Conservation (phyloP, 2,329 filamentous ascomycete genomes). For the Arthrobotrys pseudoclavata region DNA sequence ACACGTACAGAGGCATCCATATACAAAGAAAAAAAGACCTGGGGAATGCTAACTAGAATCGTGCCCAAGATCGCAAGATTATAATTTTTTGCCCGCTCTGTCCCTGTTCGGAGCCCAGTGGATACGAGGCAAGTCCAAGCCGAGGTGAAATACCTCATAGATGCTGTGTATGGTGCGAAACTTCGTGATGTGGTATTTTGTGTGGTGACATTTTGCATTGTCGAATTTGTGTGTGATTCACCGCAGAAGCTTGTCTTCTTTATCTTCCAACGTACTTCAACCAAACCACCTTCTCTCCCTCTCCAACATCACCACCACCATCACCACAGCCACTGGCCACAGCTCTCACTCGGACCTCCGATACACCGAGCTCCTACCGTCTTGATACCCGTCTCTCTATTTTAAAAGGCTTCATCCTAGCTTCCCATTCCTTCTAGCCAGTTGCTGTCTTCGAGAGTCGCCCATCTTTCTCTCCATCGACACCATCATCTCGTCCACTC, state of each 20-base stretch:
- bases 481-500: not conserved
- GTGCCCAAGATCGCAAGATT: slow-evolving; percentile 6
- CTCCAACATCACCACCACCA: slow-evolving; percentile 14
- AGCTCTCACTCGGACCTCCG: not conserved
- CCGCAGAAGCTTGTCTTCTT: not conserved
- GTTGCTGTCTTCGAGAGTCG: not conserved
- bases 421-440: not conserved
- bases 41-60: slow-evolving; percentile 7
- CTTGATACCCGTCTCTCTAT: not conserved
- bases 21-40: not conserved
- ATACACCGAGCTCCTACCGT: not conserved
- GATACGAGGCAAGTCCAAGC: slow-evolving; percentile 20
- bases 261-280: not conserved
- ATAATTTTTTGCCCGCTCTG: not conserved
- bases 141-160: slow-evolving; percentile 15
- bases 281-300: not conserved
- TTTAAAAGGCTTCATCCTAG: not conserved
- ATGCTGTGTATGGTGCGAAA: slow-evolving; percentile 6
- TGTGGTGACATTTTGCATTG: slow-evolving; percentile 21
- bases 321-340: not conserved
- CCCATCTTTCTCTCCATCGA: not conserved
- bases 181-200: slow-evolving; percentile 19
- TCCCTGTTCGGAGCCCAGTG: not conserved
- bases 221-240: slow-evolving; percentile 22
- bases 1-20: not conserved